These are phyloP conservation scores for Gastrolobium villosum DNA, from an alignment of 306 rosid genomes.

Conservation along the genomic window DNA sequence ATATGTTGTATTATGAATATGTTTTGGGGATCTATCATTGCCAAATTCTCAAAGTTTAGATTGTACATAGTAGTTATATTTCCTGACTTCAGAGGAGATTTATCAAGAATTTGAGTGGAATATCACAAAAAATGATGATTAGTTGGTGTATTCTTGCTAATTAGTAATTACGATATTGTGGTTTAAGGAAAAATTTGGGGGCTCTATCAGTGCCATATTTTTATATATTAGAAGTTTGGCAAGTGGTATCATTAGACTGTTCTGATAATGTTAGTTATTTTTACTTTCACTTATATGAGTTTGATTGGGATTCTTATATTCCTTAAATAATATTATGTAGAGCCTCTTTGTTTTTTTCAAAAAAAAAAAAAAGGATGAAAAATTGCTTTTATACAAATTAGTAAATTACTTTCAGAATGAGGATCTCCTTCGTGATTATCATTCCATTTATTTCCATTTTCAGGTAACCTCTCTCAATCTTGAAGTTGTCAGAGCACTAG, in stretches of 20 bases:
- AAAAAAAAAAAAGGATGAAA: constrained; percentile 9
- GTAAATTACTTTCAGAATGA: constrained; percentile 11
- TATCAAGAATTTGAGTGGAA: constrained; percentile 12
- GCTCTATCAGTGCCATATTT: constrained; percentile 1
- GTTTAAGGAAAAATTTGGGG: background rate
- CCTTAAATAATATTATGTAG: constrained; percentile 3
- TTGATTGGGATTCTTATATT: constrained; percentile 14
- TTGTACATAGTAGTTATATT: constrained; percentile 4
- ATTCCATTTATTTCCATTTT: constrained; percentile 47
- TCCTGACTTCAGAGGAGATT: constrained; percentile 12
- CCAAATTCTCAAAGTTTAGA: constrained; percentile 6
- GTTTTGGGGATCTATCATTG: constrained; percentile 3
- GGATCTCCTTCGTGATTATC: constrained; percentile 37
- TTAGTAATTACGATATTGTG: background rate
- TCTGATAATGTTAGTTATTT: constrained; percentile 7
- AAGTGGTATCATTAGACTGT: constrained; percentile 15
- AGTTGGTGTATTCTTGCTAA: constrained; percentile 3
- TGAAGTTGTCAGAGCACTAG: constrained; percentile 91
- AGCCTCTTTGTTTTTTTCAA: background rate
- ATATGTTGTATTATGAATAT: constrained; percentile 3
- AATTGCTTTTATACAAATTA: constrained; percentile 20
- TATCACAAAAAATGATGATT: constrained; percentile 15
- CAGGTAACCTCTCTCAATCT: constrained; percentile 96
- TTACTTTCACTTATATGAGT: constrained; percentile 8
- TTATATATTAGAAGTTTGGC: constrained; percentile 9